phyloP scores from a whole-genome alignment of 169 alveolate species.

The Eimeria zaria region DNA sequence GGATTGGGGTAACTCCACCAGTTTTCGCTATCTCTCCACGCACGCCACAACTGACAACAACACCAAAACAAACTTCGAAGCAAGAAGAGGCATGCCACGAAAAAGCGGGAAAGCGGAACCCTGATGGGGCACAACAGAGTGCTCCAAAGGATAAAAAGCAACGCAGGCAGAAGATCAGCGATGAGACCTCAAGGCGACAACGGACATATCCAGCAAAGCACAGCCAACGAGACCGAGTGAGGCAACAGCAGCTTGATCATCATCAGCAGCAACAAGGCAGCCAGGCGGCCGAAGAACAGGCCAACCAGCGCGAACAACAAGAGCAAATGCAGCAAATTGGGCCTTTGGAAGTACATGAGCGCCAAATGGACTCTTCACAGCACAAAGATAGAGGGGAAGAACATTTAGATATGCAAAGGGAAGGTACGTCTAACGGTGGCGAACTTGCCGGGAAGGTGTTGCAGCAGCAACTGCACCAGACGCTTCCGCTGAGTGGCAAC shows the following conservation, averaged over 20 bases:
- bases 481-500: not conserved
- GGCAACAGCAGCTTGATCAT: not conserved
- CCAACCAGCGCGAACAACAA: not conserved
- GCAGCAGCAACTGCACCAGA: not conserved
- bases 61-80: not conserved
- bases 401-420: not conserved
- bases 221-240: not conserved
- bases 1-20: not conserved
- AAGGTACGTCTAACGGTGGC: not conserved
- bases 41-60: not conserved
- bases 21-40: not conserved
- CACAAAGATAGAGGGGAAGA: not conserved
- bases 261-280: not conserved
- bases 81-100: not conserved
- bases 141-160: not conserved
- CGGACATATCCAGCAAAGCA: not conserved
- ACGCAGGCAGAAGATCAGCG: not conserved
- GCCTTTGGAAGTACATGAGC: not conserved
- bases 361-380: not conserved
- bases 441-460: not conserved
- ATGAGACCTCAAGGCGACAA: constrained; percentile 1
- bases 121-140: not conserved
- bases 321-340: not conserved
- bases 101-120: not conserved
- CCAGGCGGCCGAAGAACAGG: not conserved